A percentile compares a stretch with the other conserved stretches of the same genome.
phyloP scores from a whole-genome alignment of 73 alveolate genomes.

The Paramecium sexaurelia region DNA sequence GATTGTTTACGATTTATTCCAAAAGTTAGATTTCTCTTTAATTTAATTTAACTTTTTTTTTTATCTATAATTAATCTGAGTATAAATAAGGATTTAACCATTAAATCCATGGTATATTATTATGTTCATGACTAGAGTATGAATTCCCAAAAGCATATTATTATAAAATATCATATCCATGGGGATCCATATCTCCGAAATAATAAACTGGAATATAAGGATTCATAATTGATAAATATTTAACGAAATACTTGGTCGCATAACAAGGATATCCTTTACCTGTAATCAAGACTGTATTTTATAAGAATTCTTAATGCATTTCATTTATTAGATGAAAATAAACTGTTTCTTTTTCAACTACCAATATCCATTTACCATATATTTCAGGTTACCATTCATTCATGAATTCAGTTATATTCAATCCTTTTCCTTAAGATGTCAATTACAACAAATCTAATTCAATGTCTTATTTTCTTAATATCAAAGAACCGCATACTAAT shows the following conservation, averaged over 20 bases:
- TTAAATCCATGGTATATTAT: not conserved
- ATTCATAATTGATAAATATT: not conserved
- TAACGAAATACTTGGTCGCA: not conserved
- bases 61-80: not conserved
- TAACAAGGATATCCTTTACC: conserved; percentile 56
- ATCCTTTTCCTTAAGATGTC: conserved; percentile 30
- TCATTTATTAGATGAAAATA: conserved; percentile 17
- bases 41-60: not conserved
- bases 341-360: conserved; percentile 49
- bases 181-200: conserved; percentile 59
- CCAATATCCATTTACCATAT: not conserved
- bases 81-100: not conserved
- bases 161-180: conserved; percentile 41
- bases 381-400: not conserved
- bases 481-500: conserved; percentile 25
- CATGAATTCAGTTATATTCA: conserved; percentile 45
- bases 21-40: not conserved
- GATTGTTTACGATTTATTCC: not conserved
- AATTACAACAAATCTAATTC: not conserved
- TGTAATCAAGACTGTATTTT: conserved; percentile 7
- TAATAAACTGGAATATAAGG: conserved; percentile 22
- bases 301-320: not conserved
- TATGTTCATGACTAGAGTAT: not conserved
- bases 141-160: conserved; percentile 32
- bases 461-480: not conserved